Evolutionary conservation across 768 basidiomycete genomes (phyloP), one percentile per base, ranked within the genome.

Genomic region (Lenzites betulinus): DNA sequence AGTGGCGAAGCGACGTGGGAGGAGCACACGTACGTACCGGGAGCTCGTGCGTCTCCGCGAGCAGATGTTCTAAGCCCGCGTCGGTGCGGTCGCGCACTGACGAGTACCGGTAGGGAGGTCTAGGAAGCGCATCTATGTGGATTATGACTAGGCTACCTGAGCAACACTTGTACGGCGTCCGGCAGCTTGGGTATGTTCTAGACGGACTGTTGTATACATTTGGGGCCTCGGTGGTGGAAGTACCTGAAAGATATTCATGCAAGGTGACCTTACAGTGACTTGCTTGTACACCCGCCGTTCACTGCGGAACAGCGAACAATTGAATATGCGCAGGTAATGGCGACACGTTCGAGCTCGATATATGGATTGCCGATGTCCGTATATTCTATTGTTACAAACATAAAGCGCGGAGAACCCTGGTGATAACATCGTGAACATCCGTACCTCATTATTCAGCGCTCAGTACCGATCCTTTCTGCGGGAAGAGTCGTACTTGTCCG

Each of bases 21-120:
- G 72, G 92, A 93, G 70, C n/a, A n/a, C n/a, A n/a, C 80, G 86
- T 51, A 86, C 89, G 20, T 94, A 92, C 91, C 88, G 87, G 68
- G 89, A 92, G 74, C 70, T 95, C 22, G 79, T 85, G 18, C 79
- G 79, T 44, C 71, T 95, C 64, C 83, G 85, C 60, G 90, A 93
- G 71, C 87, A 90, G 43, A 89, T 94, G 90, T 94, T 90, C 71
- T 93, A 85, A 88, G 89, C 92, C 20, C 76, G 93, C 54, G 74
- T 92, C 48, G 92, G 92, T 0, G 85, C 62, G 41, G 49, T 54
- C 36, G 42, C 16, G 11, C 55, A 57, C 18, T 62, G 55, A 52
- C 22, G 46, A 4, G 4, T 4, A 11, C 11, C 12, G n/a, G 8
- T 6, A n/a, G n/a, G n/a, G n/a, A n/a, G n/a, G n/a, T n/a, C n/a